phyloP scores from a whole-genome alignment of 2,329 filamentous ascomycete species.

The Pezicula neosporulosa region DNA sequence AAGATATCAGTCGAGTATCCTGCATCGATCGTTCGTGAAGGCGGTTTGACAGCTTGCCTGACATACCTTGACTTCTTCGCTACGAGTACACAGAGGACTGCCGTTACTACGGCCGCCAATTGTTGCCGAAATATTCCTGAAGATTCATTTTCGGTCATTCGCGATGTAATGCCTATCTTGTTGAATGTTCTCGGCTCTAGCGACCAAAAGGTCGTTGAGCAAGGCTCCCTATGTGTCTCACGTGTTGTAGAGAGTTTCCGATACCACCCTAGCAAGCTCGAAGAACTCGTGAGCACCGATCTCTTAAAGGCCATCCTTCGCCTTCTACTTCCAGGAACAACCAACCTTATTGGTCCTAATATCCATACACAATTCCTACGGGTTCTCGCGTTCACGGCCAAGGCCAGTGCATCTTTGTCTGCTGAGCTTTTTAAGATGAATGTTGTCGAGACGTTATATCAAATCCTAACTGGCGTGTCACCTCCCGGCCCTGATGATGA shows the following conservation, averaged over 20 bases:
- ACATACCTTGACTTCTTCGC: slow-evolving; percentile 97
- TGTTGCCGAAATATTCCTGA: slow-evolving; percentile 96
- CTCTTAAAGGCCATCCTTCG: slow-evolving; percentile 81
- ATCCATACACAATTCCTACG: slow-evolving; percentile 96
- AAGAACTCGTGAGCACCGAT: slow-evolving; percentile 87
- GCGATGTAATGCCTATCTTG: slow-evolving; percentile 94
- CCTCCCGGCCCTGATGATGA: slow-evolving; percentile 77
- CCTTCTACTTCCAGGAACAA: slow-evolving; percentile 86
- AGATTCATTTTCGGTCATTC: slow-evolving; percentile 87
- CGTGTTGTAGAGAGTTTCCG: slow-evolving; percentile 97
- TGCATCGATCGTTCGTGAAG: slow-evolving; percentile 90
- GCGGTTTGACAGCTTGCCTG: slow-evolving; percentile 90
- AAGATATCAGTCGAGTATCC: slow-evolving; percentile 98
- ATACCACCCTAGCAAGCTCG: slow-evolving; percentile 79
- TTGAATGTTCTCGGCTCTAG: slow-evolving; percentile 86
- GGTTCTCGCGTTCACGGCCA: slow-evolving; percentile 84
- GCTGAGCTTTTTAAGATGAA: slow-evolving; percentile 94
- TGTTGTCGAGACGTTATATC: slow-evolving; percentile 94
- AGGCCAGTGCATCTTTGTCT: slow-evolving; percentile 81
- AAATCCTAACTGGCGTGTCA: slow-evolving; percentile 94
- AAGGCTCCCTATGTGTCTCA: slow-evolving; percentile 92
- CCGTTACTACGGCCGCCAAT: slow-evolving; percentile 95
- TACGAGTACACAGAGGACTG: slow-evolving; percentile 92
- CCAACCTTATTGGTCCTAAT: slow-evolving; percentile 88
- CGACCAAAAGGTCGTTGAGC: slow-evolving; percentile 95